Percentiles rank a stretch among this genome's conserved stretches.
These are phyloP conservation scores for Waltiozyma sp. DNA, from an alignment of 1,139 yeast species.

Conservation along the genomic window DNA sequence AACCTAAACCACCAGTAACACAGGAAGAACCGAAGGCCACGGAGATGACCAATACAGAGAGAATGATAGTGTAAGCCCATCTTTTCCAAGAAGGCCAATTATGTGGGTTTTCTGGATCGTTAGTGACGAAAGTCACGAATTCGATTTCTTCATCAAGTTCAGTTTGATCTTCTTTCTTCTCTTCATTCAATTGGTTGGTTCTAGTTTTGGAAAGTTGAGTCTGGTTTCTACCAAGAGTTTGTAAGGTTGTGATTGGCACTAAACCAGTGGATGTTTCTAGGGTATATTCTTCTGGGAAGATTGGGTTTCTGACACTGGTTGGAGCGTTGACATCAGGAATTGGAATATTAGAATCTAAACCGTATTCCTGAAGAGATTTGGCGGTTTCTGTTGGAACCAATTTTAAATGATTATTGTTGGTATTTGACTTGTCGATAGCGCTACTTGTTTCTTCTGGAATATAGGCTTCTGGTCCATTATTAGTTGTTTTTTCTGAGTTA, in stretches of 20 bases:
- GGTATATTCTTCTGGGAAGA: conserved; percentile 87
- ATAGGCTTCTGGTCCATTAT: neutral
- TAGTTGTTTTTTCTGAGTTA: neutral
- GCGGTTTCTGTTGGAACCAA: conserved; percentile 56
- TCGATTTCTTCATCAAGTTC: conserved; percentile 55
- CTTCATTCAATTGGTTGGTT: conserved; percentile 13
- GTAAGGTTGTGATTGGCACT: conserved; percentile 68
- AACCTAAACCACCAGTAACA: conserved; percentile 71
- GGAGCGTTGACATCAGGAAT: conserved; percentile 53
- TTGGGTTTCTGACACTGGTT: conserved; percentile 42
- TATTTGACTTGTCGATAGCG: neutral
- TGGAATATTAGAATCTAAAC: conserved; percentile 43
- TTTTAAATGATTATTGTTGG: conserved; percentile 16
- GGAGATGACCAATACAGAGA: conserved; percentile 63
- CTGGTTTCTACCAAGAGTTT: conserved; percentile 49
- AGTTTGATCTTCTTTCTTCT: conserved; percentile 11
- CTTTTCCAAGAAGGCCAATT: conserved; percentile 56
- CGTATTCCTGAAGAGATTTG: conserved; percentile 52
- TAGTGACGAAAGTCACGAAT: conserved; percentile 65
- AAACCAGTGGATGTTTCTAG: conserved; percentile 80
- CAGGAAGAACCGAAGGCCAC: conserved; percentile 90
- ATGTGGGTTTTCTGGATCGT: conserved; percentile 81
- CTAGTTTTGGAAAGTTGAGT: conserved; percentile 26
- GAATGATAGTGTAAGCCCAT: conserved; percentile 59
- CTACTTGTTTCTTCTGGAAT: neutral